A percentile compares a stretch with the other conserved stretches of the same genome.
These are phyloP conservation scores for Pyrenophora teres DNA, from an alignment of 2,329 filamentous ascomycete species.

Conservation along the genomic window DNA sequence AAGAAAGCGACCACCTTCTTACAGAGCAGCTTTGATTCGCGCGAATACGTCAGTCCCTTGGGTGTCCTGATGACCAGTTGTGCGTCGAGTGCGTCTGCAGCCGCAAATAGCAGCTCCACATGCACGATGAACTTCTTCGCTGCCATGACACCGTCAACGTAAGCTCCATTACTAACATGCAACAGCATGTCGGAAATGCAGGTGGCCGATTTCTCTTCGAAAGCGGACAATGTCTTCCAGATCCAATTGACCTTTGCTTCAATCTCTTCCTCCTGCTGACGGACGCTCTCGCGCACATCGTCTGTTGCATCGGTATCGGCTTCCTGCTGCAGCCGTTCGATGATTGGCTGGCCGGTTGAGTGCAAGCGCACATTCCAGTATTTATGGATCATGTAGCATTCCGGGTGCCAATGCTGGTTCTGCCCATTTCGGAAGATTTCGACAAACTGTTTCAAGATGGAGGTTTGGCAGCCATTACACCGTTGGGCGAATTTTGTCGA, in stretches of 20 bases:
- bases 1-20: constrained; percentile 99
- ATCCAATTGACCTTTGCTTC: constrained; percentile 98
- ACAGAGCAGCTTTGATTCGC: constrained; percentile 98
- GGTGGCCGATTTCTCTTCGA: constrained; percentile 95
- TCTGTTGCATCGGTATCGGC: constrained; percentile 63
- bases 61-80: constrained; percentile 70
- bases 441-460: constrained; percentile 98
- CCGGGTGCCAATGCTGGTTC: constrained; percentile 98
- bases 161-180: constrained; percentile 96
- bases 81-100: constrained; percentile 81
- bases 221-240: constrained; percentile 95
- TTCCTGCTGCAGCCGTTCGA: constrained; percentile 39
- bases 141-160: constrained; percentile 91
- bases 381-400: constrained; percentile 99
- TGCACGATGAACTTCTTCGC: constrained; percentile 97
- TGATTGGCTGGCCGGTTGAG: constrained; percentile 48
- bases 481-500: constrained; percentile 95
- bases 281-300: constrained; percentile 74
- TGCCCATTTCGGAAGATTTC: constrained; percentile 98
- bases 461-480: constrained; percentile 95
- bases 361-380: constrained; percentile 96
- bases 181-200: constrained; percentile 99
- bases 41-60: constrained; percentile 86
- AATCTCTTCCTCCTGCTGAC: constrained; percentile 87
- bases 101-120: constrained; percentile 88